Conservation (phyloP, 495 filamentous ascomycete species). For the Annulohypoxylon stygium region DNA sequence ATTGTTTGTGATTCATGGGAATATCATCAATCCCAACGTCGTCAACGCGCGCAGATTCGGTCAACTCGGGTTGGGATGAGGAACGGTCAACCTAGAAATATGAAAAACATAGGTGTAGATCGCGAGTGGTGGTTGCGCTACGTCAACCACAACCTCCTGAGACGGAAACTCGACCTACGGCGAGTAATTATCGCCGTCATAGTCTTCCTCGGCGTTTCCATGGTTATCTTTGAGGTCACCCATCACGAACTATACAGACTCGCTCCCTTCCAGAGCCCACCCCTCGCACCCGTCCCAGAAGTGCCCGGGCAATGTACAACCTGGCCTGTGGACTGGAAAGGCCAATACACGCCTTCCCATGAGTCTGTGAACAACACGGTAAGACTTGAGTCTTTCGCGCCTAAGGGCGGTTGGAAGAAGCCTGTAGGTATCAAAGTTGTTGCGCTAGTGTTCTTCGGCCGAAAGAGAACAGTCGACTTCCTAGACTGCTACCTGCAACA, state of each 20-base stretch:
- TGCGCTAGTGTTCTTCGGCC: conserved; percentile 64
- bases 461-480: conserved; percentile 61
- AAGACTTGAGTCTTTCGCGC: conserved; percentile 42
- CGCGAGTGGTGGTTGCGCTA: conserved; percentile 40
- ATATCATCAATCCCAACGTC: conserved; percentile 22
- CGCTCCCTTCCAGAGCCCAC: conserved; percentile 26
- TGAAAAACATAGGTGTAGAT: conserved; percentile 24
- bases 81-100: conserved; percentile 18
- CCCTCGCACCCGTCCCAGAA: neutral
- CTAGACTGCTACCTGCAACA: conserved; percentile 68
- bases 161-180: conserved; percentile 36
- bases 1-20: conserved; percentile 31
- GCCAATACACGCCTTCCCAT: conserved; percentile 32
- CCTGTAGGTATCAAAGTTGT: conserved; percentile 61
- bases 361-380: neutral
- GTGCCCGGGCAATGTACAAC: conserved; percentile 48
- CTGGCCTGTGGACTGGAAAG: conserved; percentile 44
- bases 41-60: conserved; percentile 27
- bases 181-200: conserved; percentile 36
- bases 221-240: conserved; percentile 43
- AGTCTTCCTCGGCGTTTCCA: conserved; percentile 28
- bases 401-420: conserved; percentile 54
- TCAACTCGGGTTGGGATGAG: conserved; percentile 34
- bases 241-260: conserved; percentile 44
- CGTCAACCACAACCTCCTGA: conserved; percentile 31